Evolutionary conservation across 2,329 filamentous ascomycete genomes (phyloP).

Genomic region (Claviceps sorghi): DNA sequence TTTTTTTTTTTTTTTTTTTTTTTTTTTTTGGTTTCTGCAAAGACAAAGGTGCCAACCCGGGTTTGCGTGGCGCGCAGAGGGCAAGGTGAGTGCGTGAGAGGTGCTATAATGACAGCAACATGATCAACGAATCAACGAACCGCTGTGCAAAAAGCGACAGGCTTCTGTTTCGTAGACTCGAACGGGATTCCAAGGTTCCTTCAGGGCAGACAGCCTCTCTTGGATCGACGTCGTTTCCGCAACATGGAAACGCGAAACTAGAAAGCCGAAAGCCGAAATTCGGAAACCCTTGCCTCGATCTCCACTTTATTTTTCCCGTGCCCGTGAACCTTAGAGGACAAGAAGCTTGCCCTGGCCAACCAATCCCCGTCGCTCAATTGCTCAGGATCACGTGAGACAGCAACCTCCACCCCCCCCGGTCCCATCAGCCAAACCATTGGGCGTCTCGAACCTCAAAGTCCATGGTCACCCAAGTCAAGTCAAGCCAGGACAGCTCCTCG

Average conservation of each 20-base stretch:
- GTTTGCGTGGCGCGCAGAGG: not conserved
- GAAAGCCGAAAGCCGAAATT: too few relatives aligned
- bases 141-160: too few relatives aligned
- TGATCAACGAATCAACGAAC: not conserved
- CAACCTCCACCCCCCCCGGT: not conserved
- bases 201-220: too few relatives aligned
- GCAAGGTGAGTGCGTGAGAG: not conserved
- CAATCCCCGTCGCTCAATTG: conserved; percentile 22
- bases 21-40: not conserved
- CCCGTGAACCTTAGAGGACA: too few relatives aligned
- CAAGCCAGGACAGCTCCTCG: not conserved
- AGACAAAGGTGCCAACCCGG: not conserved
- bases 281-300: not conserved
- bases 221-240: too few relatives aligned
- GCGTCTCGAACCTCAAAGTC: not conserved
- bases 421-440: not conserved
- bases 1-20: not conserved
- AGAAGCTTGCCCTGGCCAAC: conserved; percentile 3
- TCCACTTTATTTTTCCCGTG: not conserved
- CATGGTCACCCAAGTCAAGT: not conserved
- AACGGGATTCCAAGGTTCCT: too few relatives aligned
- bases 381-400: conserved; percentile 21
- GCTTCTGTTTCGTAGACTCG: too few relatives aligned
- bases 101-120: not conserved
- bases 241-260: not conserved